Base-by-base conservation (phyloP, 1,139 yeast species). In the Meyerozyma athensensis region DNA sequence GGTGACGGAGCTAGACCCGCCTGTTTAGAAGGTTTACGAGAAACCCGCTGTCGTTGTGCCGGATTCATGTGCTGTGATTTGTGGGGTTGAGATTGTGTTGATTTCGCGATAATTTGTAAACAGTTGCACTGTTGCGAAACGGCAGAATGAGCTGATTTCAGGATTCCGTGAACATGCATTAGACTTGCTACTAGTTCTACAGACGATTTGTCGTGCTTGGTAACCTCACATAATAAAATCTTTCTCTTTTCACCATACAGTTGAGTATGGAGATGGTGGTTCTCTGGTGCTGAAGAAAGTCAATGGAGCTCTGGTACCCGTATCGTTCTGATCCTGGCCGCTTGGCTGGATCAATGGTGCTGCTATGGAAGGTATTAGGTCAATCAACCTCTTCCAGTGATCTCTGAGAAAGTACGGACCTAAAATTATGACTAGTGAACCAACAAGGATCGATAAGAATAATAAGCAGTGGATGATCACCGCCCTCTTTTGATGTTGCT, bases 271-370 rank as follows among this genome's bases (percentile, higher is more conserved):
- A 7, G 13, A 9, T 24, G 28, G 28, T n/a, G 28, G 14, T 24
- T n/a, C 21, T 18, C 9, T 19, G 12, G 7, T 13, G 24, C 18
- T 26, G n/a, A 23, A 18, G n/a, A 17, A 26, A 3, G 5, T 13
- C 5, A 21, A 20, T 13, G 16, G 18, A 16, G 26, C 16, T 5
- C 18, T 4, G 13, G 32, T 9, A 10, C 85, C 86, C 0, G 86
- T 80, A 49, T 80, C 86, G 49, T 80, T 79, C 43, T 79, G 77
- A 34, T 69, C 62, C 49, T 79, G 85, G 26, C 56, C 49, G 22
- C 59, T 66, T 0, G 86, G 86, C 49, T 81, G 86, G 3, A 79
- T 53, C 14, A 80, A 48, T 2, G 72, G 74, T 10, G 48, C 59
- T 46, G 41, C 53, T 34, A 54, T 40, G 3, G 41, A 33, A 4